These are phyloP conservation scores for Ganoderma boninense DNA, from an alignment of 1,284 basidiomycete genomes.

Conservation along the genomic window DNA sequence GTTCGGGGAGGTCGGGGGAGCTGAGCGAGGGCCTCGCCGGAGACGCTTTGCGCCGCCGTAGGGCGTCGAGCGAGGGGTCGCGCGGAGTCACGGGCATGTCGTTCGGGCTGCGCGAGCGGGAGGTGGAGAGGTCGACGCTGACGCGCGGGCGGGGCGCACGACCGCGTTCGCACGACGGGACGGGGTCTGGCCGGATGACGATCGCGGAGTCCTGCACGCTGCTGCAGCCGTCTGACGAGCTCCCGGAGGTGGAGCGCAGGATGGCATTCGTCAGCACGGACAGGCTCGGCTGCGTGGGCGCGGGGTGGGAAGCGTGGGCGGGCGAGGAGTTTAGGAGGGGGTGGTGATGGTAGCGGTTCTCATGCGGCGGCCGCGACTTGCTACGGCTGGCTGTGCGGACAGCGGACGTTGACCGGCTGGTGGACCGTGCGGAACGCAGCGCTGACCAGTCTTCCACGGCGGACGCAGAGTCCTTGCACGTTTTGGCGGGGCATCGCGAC, in stretches of 20 bases:
- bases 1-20: conserved; percentile 22
- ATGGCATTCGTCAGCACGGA: conserved; percentile 36
- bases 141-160: conserved; percentile 24
- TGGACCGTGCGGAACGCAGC: conserved; percentile 30
- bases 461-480: conserved; percentile 27
- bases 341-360: conserved; percentile 29
- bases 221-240: conserved; percentile 39
- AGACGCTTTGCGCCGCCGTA: conserved; percentile 31
- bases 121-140: conserved; percentile 25
- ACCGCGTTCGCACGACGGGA: conserved; percentile 30
- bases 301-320: conserved; percentile 24
- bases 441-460: conserved; percentile 38
- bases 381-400: conserved; percentile 38
- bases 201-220: conserved; percentile 43
- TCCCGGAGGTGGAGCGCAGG: conserved; percentile 37
- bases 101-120: conserved; percentile 39
- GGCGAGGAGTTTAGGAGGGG: conserved; percentile 27
- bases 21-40: conserved; percentile 17
- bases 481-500: conserved; percentile 32
- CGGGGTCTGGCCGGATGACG: conserved; percentile 37
- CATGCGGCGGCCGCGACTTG: conserved; percentile 35
- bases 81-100: conserved; percentile 34
- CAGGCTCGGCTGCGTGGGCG: conserved; percentile 34
- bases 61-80: conserved; percentile 27
- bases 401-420: conserved; percentile 37